Percentiles rank a stretch among this genome's conserved stretches.
phyloP scores from a whole-genome alignment of 169 alveolate species.

The Plasmodium berghei region DNA sequence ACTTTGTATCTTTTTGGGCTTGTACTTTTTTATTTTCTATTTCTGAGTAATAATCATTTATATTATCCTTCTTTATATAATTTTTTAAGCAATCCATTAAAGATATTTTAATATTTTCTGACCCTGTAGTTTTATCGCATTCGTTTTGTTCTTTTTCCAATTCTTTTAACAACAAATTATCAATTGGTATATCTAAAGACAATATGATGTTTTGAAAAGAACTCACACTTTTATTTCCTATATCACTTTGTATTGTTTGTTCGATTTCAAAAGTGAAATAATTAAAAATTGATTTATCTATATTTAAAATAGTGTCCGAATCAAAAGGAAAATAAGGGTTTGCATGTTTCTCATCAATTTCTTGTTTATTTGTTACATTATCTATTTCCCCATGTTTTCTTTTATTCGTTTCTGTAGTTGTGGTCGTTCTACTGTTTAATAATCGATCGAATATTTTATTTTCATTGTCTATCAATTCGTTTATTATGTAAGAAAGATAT shows the following conservation, averaged over 20 bases:
- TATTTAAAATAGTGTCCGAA: not conserved
- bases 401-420: slow-evolving; percentile 3
- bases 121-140: not conserved
- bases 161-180: slow-evolving; percentile 22
- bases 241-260: slow-evolving; percentile 33
- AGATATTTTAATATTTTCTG: slow-evolving; percentile 11
- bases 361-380: not conserved
- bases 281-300: slow-evolving; percentile 38
- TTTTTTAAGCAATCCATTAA: slow-evolving; percentile 52
- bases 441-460: slow-evolving; percentile 32
- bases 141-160: not conserved
- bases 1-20: slow-evolving; percentile 75
- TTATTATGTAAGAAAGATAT: slow-evolving; percentile 27
- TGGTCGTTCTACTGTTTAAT: not conserved
- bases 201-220: slow-evolving; percentile 59
- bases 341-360: not conserved
- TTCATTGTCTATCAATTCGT: slow-evolving; percentile 51
- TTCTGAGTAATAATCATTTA: slow-evolving; percentile 48
- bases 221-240: slow-evolving; percentile 20
- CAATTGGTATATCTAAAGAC: slow-evolving; percentile 52
- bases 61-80: slow-evolving; percentile 37
- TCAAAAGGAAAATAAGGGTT: not conserved
- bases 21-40: slow-evolving; percentile 24
- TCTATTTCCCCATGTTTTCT: slow-evolving; percentile 17
- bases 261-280: slow-evolving; percentile 63